phyloP scores from a whole-genome alignment of 192 early-diverging fungal genomes.

The Kappamyces sp. region DNA sequence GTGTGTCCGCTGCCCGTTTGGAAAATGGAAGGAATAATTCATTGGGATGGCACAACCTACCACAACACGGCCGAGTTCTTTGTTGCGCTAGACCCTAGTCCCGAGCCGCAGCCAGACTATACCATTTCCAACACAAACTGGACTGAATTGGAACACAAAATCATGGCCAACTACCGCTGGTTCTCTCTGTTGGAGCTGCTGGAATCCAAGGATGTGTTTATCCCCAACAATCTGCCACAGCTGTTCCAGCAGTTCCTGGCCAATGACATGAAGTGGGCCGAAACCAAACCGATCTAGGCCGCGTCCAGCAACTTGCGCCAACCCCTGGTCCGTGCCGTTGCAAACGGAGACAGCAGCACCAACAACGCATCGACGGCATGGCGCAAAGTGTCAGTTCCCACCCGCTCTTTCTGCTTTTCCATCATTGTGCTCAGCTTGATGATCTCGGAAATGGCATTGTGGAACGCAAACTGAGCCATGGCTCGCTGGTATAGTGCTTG shows the following conservation, averaged over 20 bases:
- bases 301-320: neutral
- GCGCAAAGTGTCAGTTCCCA: neutral
- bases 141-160: too few species aligned
- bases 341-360: neutral
- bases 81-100: too few species aligned
- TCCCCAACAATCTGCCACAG: neutral
- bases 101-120: too few species aligned
- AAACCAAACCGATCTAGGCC: neutral
- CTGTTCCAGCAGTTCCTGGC: neutral
- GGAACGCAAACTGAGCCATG: conserved; percentile 50
- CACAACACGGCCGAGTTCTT: too few species aligned
- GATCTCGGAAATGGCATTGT: conserved; percentile 76
- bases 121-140: too few species aligned
- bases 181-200: neutral
- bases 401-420: neutral
- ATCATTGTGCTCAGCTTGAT: conserved; percentile 71
- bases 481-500: neutral
- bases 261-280: neutral
- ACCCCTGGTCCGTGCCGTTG: neutral
- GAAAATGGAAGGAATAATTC: too few species aligned
- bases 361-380: neutral
- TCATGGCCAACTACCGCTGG: neutral
- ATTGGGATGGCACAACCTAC: too few species aligned
- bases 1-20: too few species aligned
- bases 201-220: neutral